These are phyloP conservation scores for Xerocomus nothofagi DNA, from an alignment of 1,284 basidiomycete genomes.

Conservation along the genomic window DNA sequence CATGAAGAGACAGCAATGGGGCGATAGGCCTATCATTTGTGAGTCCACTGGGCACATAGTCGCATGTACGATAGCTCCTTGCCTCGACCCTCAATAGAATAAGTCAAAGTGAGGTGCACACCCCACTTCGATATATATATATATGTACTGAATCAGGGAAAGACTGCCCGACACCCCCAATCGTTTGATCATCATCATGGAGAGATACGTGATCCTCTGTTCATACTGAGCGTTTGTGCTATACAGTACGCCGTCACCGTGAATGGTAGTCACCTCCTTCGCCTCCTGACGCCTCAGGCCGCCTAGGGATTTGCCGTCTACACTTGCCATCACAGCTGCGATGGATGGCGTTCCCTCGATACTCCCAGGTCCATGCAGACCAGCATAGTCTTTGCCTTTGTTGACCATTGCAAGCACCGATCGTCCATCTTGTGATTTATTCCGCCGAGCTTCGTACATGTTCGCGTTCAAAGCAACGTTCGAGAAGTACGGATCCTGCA, in stretches of 20 bases:
- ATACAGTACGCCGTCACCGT: not conserved
- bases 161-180: conserved; percentile 53
- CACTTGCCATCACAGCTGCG: conserved; percentile 71
- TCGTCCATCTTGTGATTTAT: conserved; percentile 67
- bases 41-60: no score
- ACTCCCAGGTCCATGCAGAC: conserved; percentile 64
- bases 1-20: not conserved
- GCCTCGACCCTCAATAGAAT: no score
- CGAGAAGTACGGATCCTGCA: conserved; percentile 75
- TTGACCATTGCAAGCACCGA: conserved; percentile 60
- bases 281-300: conserved; percentile 63
- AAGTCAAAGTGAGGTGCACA: no score
- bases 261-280: conserved; percentile 52
- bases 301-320: conserved; percentile 65
- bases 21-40: not conserved
- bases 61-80: no score
- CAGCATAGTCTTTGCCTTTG: conserved; percentile 68
- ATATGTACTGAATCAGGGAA: conserved; percentile 58
- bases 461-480: conserved; percentile 48
- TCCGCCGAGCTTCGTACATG: conserved; percentile 76
- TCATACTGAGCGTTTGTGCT: not conserved
- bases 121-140: conserved; percentile 7
- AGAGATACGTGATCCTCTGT: conserved; percentile 68
- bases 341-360: conserved; percentile 71
- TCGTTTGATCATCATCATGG: conserved; percentile 67